Base-by-base conservation (phyloP, 2,329 filamentous ascomycete species). In the Periconia macrospinosa region DNA sequence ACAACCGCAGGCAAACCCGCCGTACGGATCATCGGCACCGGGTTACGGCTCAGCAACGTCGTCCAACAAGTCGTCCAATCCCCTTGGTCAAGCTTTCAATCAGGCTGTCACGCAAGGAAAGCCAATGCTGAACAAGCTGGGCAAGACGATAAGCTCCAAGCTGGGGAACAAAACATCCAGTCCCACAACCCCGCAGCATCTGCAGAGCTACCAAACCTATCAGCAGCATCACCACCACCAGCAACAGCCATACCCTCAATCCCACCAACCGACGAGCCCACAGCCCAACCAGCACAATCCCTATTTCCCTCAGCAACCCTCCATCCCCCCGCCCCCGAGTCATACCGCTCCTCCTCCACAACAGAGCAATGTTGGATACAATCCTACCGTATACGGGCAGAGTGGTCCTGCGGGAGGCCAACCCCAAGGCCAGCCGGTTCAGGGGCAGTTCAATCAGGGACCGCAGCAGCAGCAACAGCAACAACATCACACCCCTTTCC, bases 61-160 rank as follows among this genome's bases (percentile, higher is more conserved):
- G 33, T n/a, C 23, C 19, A 23, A 65, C 11, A 70, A 67, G 55
- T 45, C 56, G 20, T 44, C 53, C n/a, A 65, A 61, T 0, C 54
- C 56, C 6, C 65, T 72, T 42, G 68, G 68, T 1, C 60, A 65
- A 35, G 70, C 70, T 59, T 58, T 73, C 56, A 68, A 73, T 30
- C 70, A 72, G 52, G 70, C 69, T 2, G 68, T 73, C 9, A 69
- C 67, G 2, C 70, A 64, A 0, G 60, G 67, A n/a, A 73, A 72
- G 56, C 70, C 70, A 1, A 68, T 72, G 63, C 30, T 72, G 47
- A 66, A 72, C 52, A 73, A 72, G 54, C 47, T 73, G 40, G 62
- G 66, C 43, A 73, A 73, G 62, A 68, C 66, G 9, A 69, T 73
- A 23, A 71, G 66, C 61, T 70, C 68, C 9, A 70, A 67, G 54